Base-by-base conservation (phyloP, 2,329 filamentous ascomycete species). In the Penicillium sumatraense region DNA sequence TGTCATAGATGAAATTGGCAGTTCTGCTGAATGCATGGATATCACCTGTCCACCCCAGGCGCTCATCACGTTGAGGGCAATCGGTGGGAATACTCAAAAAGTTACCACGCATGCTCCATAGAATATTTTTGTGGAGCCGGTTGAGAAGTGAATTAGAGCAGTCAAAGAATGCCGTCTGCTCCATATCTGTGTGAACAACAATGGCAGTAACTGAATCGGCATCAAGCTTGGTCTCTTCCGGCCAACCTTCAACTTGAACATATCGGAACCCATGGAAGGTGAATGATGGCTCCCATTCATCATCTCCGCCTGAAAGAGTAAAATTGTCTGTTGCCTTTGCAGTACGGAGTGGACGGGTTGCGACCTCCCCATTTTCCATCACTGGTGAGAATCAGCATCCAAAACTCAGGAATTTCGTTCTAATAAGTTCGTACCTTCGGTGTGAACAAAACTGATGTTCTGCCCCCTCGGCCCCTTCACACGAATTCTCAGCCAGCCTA, bases 31-130 rank as follows among this genome's bases (percentile, higher is more conserved):
- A 85, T 0, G 75, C 75, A 24, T 79, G 77, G 5, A 75, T 70
- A 56, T 83, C 79, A 16, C 83, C 79, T 0, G 78, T 81, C 83
- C 83, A 82, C 29, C 80, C 79, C 2, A 84, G 66, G 0, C 81
- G 73, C 66, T 85, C 82, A 51, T 85, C 81, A 0, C 81, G 74
- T 56, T 84, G 81, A 0, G 82, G 82, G 55, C 82, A 84, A 60
- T 86, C 84, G 0, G 83, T 86, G 0, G 83, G 83, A 0, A 86
- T 70, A 0, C 75, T 78, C 3, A 86, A 61, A 57, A 86, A 86
- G 59, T 86, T 87, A 0, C 82, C 82, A 38, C 77, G 75, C 78
- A 85, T 84, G 3, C 78, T 79, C 83, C 84, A 86, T 26, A 75
- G 61, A 0, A 82, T 76, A 51, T 87, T 87, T 0, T 75, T 53